These are phyloP conservation scores for Ricinus communis DNA, from an alignment of 345 rosid genomes.

Conservation along the genomic window DNA sequence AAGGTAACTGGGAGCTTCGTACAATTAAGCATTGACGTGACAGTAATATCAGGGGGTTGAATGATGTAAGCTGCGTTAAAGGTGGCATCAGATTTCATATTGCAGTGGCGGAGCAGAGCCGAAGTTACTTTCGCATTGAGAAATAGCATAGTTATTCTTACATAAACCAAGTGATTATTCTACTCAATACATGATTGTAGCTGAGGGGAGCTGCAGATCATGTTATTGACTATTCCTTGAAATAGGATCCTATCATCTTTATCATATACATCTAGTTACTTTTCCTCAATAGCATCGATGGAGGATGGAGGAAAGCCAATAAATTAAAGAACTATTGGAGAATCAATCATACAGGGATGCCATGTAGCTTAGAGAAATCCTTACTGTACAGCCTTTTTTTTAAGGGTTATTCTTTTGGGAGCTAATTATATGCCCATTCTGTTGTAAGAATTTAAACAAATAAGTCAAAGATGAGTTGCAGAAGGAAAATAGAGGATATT, in stretches of 20 bases:
- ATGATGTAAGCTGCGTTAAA: not conserved
- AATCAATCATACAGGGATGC: not conserved
- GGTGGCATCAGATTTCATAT: slow-evolving; percentile 6
- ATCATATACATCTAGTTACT: not conserved
- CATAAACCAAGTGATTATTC: not conserved
- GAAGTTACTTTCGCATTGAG: not conserved
- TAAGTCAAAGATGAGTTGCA: no score
- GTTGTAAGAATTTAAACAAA: slow-evolving; percentile 25
- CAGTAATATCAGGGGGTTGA: not conserved
- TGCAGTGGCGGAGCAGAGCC: not conserved
- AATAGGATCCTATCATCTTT: no score
- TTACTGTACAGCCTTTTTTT: slow-evolving; percentile 18
- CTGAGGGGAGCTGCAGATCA: not conserved
- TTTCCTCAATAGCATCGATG: not conserved
- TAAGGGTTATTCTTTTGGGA: not conserved
- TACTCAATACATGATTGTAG: not conserved
- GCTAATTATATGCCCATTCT: slow-evolving; percentile 11
- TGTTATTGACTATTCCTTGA: not conserved
- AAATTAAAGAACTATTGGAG: not conserved
- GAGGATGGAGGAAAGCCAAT: not conserved
- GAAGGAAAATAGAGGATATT: no score
- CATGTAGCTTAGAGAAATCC: slow-evolving; percentile 15
- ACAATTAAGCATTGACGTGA: slow-evolving; percentile 49
- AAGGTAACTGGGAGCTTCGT: slow-evolving; percentile 96
- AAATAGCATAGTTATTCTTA: not conserved